Base-by-base conservation (phyloP, 2,329 filamentous ascomycete genomes). In the Cladosporium phlei region DNA sequence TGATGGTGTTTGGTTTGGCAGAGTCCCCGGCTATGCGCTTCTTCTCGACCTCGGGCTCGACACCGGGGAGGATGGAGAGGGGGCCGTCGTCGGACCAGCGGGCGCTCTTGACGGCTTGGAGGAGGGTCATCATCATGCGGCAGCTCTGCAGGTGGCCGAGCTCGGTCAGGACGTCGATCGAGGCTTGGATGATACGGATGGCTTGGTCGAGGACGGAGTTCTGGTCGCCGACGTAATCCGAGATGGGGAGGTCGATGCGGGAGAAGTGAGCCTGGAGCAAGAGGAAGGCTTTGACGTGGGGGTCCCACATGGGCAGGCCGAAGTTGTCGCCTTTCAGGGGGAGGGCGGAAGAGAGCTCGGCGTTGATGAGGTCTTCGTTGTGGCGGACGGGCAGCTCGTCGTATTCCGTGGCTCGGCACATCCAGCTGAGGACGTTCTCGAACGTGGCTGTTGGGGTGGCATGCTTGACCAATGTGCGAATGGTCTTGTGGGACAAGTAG, bases 341-440 rank as follows among this genome's bases (percentile, higher is more conserved):
- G 1, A 98, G 72, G 52, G 89, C 88, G 48, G 82, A 80, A 5
- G 89, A 88, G 3, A 98, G 76, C 56, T 96, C 88, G 3, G 80
- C 86, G 63, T 98, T 98, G 73, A 98, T 89, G 34, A 98, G 80
- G 62, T 98, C 94, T 69, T 98, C 93, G 62, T 98, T 98, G 70
- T 98, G 93, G 5, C 93, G 88, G 19, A 98, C 93, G 0, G 93
- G 93, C 0, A 98, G 81, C 69, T 98, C 94, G 63, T 98, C 90
- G 67, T 97, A 98, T 71, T 98, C 93, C 2, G 86, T 88, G 1
- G 94, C 93, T 43, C 83, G 81, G 52, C 85, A 91, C 82, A 98
- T 93, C 91, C 90, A 97, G 4, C 83, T 82, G 1, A 98, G 74
- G 0, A 83, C 88, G 55, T 97, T 86, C 9, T 83, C 76, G 63